Evolutionary conservation across 768 basidiomycete species (phyloP), one percentile per base, ranked within the genome.

Genomic region (Lactarius trivialis): DNA sequence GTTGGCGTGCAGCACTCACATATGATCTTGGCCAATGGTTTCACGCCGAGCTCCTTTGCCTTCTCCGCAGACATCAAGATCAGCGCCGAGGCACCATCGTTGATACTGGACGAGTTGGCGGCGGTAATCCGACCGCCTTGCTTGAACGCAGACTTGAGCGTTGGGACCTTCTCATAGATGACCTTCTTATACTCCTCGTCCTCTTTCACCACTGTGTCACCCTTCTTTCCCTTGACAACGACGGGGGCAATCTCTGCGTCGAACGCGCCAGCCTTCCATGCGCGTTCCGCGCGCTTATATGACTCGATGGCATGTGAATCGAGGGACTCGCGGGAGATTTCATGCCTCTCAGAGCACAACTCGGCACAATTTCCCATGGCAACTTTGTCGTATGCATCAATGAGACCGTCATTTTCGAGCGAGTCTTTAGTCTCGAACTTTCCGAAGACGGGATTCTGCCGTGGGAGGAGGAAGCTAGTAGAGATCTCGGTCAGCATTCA

Each of bases 361-460:
- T 99, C 97, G 68, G 85, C 96, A 73, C 96, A 98, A 81, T 92
- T 92, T 60, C 97, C 97, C 97, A 99, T 99, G 33, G 93, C 87
- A 71, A 93, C 91, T 76, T 98, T 86, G 81, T 97, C 94, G 83
- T 93, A 97, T 56, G 92, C 93, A 75, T 99, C 97, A 85, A 87
- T 91, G 55, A 99, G 89, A 68, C 95, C 97, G 69, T 99, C 97
- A 68, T 76, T 81, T 75, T 95, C 89, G 37, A 98, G 81, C 15
- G 95, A 89, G 74, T 98, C 97, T 65, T 78, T 85, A 45, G 93
- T 75, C 64, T 87, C 84, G 75, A 95, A 86, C 77, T 96, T 92
- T 65, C 97, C 97, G 68, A 94, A 99, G 8, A 76, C 72, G 7
- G 91, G 90, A 71, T 88, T 91, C 57, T 85, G 81, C 49, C 92